Base-by-base conservation (phyloP, 2,329 filamentous ascomycete species). In the Epichloe sp. region DNA sequence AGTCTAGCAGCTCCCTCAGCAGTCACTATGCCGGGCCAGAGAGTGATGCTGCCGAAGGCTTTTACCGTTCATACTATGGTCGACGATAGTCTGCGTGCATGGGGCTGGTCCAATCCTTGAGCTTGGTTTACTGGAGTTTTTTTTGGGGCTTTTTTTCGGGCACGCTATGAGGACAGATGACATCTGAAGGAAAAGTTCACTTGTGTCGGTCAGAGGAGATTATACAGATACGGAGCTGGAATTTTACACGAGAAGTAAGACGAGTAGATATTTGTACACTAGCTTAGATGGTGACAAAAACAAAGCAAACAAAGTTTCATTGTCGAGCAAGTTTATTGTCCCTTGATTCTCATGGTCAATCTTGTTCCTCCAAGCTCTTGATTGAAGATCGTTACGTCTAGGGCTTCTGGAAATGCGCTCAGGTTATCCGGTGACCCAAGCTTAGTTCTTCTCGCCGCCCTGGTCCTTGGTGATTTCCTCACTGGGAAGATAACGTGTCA, bases 61-160 rank as follows among this genome's bases (percentile, higher is more conserved):
- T 69, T 95, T 95, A 93, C 66, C 80, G 86, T 47, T 95, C 88
- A 51, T 95, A 88, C 69, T 82, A 88, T 73, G 86, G 85, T 41
- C 76, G 86, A 57, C 78, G 84, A 68, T 85, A 64, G 70, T 58
- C 11, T 42, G 42, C 50, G 40, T 58, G 26, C 21, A 17, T 35
- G 11, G 19, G 5, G 21, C 34, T 48, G 21, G 12, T 42, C 23
- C 43, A 35, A 26, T 38, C 35, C 17, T 53, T 23, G 17, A 44
- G 17, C 15, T 35, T 47, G 49, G 21, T 36, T 5, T 17, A 48
- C 2, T 11, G 53, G 53, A 51, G 49, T 47, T 4, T n/a, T 15
- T 37, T 14, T 15, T 12, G 1, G 12, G 19, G 19, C 2, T n/a
- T 3, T 26, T 8, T n/a, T n/a, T 47, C n/a, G 21, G 7, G 17